Percentiles rank a stretch among this genome's conserved stretches.
Evolutionary conservation across 83 land plant species (phyloP).

Genomic region (Picea engelmannii): DNA sequence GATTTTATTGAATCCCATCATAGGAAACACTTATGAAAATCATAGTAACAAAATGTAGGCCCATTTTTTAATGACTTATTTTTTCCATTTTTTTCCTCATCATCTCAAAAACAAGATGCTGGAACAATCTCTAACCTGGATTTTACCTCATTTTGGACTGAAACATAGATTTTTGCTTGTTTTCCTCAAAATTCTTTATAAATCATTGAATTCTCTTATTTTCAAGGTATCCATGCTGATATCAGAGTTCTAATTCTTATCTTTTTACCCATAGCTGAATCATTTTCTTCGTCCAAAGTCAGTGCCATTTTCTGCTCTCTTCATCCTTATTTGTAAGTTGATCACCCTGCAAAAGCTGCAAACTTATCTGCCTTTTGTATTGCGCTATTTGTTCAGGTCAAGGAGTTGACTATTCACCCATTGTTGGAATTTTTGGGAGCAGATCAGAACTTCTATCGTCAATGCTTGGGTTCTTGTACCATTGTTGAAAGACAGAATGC

Average conservation of each 20-base stretch:
- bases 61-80: background rate
- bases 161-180: background rate
- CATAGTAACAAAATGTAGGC: background rate
- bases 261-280: background rate
- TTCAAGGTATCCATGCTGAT: background rate
- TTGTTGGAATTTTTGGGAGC: conserved; percentile 6
- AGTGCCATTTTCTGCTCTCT: background rate
- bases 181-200: background rate
- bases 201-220: background rate
- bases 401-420: conserved; percentile 12
- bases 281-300: background rate
- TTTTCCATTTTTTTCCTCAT: background rate
- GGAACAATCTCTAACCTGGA: background rate
- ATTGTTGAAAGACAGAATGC: conserved; percentile 15
- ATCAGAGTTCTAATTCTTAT: background rate
- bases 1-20: background rate
- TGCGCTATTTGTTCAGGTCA: conserved; percentile 3
- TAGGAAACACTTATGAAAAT: background rate
- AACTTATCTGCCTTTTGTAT: background rate
- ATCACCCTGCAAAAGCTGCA: background rate
- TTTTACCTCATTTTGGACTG: background rate
- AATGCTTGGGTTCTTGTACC: conserved; percentile 15
- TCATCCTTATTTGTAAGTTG: background rate
- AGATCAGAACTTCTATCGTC: conserved; percentile 4
- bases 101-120: background rate